Base-by-base conservation (phyloP, 129 eudicot genomes). In the Lactuca sativa region DNA sequence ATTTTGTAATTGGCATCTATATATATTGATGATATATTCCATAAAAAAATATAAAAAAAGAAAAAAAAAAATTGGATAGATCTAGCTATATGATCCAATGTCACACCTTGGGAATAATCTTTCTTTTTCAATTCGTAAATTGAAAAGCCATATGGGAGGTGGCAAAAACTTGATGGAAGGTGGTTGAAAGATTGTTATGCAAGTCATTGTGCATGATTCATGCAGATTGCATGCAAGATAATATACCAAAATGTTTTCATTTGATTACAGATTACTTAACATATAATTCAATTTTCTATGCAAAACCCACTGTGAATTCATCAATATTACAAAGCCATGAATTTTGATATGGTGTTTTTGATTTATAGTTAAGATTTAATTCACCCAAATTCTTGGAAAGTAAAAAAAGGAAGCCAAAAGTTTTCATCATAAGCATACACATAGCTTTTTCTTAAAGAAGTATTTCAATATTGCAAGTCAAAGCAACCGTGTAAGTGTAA, bases 181-280 rank as follows among this genome's bases (percentile, higher is more conserved):
- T 76, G 48, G 80, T 76, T 76, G 64, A 60, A 52, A 60, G 41
- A 64, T 52, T 61, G 80, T 68, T 68, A 62, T 52, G 58, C 38
- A 59, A 52, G 74, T 69, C 75, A 68, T 61, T 76, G 13, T 76
- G 75, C 75, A 76, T 76, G 80, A 59, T 21, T 51, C 64, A 68
- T 75, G 62, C 62, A 75, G 12, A 58, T 53, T 44, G 67, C 12
- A 17, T 74, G 71, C 72, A 66, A 66, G 67, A 44, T 66, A 59
- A 66, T 53, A 48, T 44, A 48, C 59, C 66, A 53, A 43, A 56
- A 6, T 75, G 80, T 68, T 69, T 53, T 66, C 67, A 21, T 34
- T 51, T 75, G 58, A 44, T 57, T 75, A 4, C 30, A 18, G 21
- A 18, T 18, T 18, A 18, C 21, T 18, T 10, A 13, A n/a, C 59